Evolutionary conservation across 352 stramenopile species (phyloP), one percentile per base, ranked within the genome.

Genomic region (Blastocystis sp.): DNA sequence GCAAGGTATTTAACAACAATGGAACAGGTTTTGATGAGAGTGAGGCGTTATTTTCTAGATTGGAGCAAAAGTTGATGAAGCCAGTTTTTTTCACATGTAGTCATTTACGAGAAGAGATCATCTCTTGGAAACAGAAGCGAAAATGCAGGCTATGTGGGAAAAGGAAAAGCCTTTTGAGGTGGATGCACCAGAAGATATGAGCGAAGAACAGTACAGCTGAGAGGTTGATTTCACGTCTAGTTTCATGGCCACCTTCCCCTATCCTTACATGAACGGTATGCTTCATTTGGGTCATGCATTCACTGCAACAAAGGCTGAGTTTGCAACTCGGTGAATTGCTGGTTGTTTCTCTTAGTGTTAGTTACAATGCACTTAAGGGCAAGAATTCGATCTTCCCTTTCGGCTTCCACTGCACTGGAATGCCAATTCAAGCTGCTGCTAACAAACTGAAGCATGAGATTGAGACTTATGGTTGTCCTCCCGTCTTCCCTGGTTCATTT

Each of bases 231-330:
- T 73, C n/a, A 74, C 52, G 7, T n/a, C 6, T 77, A 87, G 77
- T 87, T 99, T 98, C 90, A 93, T 99, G 89, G 95, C 97, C 1
- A 98, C 96, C 21, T 99, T 99, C 91, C 97, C 97, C 49, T 99
- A 97, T 91, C 97, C 97, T 52, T 99, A 99, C 93, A 98, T 98
- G 92, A 99, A 99, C 90, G 97, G 96, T 39, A 96, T 96, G 88
- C 90, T 99, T 89, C 97, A 99, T 91, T 93, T 99, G 88, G 97
- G 97, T 16, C 93, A 96, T 89, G 89, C 94, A 52, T 99, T 99
- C 92, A 97, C 93, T 83, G 93, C 98, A 86, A 98, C 96, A 78
- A 99, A 99, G 91, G 95, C 97, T 7, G 94, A 96, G 88, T 97
- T 97, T 88, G 92, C 93, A 6, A 92, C 92, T 49, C 92, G 92